These are phyloP conservation scores for Seiridium unicorne DNA, from an alignment of 2,329 filamentous ascomycete genomes.

Conservation along the genomic window DNA sequence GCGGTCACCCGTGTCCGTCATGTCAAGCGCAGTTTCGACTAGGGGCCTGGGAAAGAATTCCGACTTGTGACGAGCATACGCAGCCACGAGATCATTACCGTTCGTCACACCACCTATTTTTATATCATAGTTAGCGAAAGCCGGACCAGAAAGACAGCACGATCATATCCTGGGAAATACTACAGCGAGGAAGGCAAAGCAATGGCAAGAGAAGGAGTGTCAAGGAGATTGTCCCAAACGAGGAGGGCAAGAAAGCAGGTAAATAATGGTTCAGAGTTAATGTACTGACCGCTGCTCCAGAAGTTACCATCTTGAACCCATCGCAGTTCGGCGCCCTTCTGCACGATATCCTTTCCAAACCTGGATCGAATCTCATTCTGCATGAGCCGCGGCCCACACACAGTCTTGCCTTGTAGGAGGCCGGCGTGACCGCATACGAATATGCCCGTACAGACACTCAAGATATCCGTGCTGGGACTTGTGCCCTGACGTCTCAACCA, in stretches of 20 bases:
- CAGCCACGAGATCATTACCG: slow-evolving; percentile 54
- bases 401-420: slow-evolving; percentile 41
- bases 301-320: slow-evolving; percentile 54
- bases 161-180: not conserved
- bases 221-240: not conserved
- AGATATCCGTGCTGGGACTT: slow-evolving; percentile 40
- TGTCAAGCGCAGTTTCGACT: slow-evolving; percentile 39
- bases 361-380: slow-evolving; percentile 36
- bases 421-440: slow-evolving; percentile 48
- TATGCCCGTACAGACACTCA: slow-evolving; percentile 51
- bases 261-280: too few relatives aligned
- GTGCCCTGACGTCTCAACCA: slow-evolving; percentile 43
- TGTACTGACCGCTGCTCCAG: slow-evolving; percentile 50
- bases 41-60: slow-evolving; percentile 40
- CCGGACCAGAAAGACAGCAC: too few relatives aligned
- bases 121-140: too few relatives aligned
- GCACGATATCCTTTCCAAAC: slow-evolving; percentile 35
- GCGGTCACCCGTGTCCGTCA: slow-evolving; percentile 50
- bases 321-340: slow-evolving; percentile 44
- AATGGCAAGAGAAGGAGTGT: not conserved
- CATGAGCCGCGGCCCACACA: slow-evolving; percentile 45
- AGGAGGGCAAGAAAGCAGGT: not conserved
- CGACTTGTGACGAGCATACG: slow-evolving; percentile 42
- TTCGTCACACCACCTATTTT: slow-evolving; percentile 51
- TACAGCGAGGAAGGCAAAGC: not conserved